phyloP scores from a whole-genome alignment of 108 stramenopile species.

The Chaetoceros tenuissimus region DNA sequence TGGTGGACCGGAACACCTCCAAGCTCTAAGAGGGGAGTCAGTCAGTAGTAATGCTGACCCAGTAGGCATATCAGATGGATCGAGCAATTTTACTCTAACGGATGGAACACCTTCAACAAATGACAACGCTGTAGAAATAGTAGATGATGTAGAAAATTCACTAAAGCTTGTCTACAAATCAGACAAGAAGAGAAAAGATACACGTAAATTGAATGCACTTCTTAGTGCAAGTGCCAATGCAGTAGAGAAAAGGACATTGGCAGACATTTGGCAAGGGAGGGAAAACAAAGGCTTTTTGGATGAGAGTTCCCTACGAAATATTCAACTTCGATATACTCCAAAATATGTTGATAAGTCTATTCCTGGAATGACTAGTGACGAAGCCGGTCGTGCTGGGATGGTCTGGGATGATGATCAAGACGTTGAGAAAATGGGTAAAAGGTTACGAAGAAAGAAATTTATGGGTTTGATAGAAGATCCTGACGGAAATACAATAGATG shows the following conservation, averaged over 20 bases:
- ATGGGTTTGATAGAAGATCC: constrained; percentile 12
- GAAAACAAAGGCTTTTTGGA: constrained; percentile 68
- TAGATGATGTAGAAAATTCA: background rate
- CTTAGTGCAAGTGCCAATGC: constrained; percentile 63
- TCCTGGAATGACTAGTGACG: constrained; percentile 40
- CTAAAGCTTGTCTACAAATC: background rate
- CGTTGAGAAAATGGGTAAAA: constrained; percentile 6
- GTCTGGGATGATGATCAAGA: constrained; percentile 31
- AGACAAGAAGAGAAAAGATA: constrained; percentile 34
- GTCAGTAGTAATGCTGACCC: no score
- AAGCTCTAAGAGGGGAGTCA: constrained; percentile 24
- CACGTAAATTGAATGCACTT: constrained; percentile 49
- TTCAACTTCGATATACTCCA: constrained; percentile 49
- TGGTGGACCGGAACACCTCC: constrained; percentile 49
- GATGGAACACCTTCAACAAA: background rate
- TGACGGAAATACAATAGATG: constrained; percentile 2
- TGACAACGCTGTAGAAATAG: background rate
- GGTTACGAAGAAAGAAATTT: constrained; percentile 4
- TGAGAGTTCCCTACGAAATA: constrained; percentile 58
- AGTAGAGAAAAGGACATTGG: constrained; percentile 54
- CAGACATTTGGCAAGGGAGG: constrained; percentile 70
- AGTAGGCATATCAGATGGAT: constrained; percentile 12
- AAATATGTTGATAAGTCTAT: constrained; percentile 50
- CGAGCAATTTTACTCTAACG: constrained; percentile 1
- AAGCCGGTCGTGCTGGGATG: constrained; percentile 32